These are phyloP conservation scores for Teratosphaeria gauchensis DNA, from an alignment of 2,329 filamentous ascomycete species.

Conservation along the genomic window DNA sequence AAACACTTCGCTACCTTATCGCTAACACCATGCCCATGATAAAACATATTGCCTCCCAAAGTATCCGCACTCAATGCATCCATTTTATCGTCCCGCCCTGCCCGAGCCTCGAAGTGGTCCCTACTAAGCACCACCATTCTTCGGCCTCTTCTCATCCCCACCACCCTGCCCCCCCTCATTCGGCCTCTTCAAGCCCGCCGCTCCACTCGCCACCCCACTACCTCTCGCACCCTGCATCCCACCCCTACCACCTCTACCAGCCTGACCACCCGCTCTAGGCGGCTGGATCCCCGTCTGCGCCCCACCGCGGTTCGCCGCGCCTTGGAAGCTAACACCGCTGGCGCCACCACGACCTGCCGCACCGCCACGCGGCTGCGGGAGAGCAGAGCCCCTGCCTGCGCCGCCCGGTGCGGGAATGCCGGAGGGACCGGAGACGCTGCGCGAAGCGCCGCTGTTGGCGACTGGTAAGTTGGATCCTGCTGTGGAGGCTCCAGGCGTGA, in stretches of 20 bases:
- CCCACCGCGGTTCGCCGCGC: conserved; percentile 8
- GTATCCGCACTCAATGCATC: not conserved
- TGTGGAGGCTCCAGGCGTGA: conserved; percentile 4
- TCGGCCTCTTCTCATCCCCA: conserved; percentile 20
- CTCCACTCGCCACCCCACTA: conserved; percentile 11
- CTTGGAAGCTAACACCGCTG: conserved; percentile 4
- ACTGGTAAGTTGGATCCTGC: not conserved
- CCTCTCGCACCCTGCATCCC: conserved; percentile 17
- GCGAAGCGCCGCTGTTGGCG: not conserved
- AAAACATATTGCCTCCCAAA: not conserved
- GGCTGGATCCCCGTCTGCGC: conserved; percentile 3
- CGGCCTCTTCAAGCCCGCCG: conserved; percentile 25
- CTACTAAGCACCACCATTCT: not conserved
- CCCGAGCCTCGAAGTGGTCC: not conserved
- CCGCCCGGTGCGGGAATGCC: conserved; percentile 5
- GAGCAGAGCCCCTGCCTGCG: conserved; percentile 14
- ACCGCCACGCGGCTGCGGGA: conserved; percentile 13
- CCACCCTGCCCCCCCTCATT: conserved; percentile 22
- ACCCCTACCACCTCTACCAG: conserved; percentile 11
- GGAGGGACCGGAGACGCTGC: conserved; percentile 5
- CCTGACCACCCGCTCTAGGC: conserved; percentile 3
- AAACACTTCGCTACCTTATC: not conserved
- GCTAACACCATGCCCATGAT: not conserved
- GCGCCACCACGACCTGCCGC: conserved; percentile 9
- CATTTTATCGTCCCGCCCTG: not conserved